Evolutionary conservation across 139 green algal species (phyloP), one percentile per base, ranked within the genome.

Genomic region (Pseudopediastrum boryanum): DNA sequence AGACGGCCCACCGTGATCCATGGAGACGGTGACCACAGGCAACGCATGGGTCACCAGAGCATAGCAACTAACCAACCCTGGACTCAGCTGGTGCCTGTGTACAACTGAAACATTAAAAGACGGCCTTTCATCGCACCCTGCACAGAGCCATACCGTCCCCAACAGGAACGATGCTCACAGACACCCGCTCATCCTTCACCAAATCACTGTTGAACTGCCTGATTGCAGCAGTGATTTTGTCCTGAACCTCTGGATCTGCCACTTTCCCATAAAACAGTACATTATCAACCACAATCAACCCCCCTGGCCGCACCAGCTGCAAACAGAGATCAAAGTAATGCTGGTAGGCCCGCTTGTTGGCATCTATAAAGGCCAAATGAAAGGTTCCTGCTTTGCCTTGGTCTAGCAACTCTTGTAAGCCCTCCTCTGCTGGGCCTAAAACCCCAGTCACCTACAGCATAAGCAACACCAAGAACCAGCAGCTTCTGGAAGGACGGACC

Each of bases 221-320:
- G 31, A 98, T 70, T 2, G 93, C 89, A 12, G 83, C 9, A 4
- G 92, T 94, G 1, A 80, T 75, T 50, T 93, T 93, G 65, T 94
- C 85, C 2, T 74, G 71, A 4, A 27, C 50, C 33, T 35, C 23
- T 25, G 66, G 44, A 36, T 97, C 84, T 1, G 84, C 91, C 4
- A 97, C 91, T 39, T 85, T 88, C 4, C 89, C 92, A 46, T 91
- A 94, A 75, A 92, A 97, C 39, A 98, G 80, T 48, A 98, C 90
- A 81, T 99, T 99, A 85, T 99, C 96, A 0, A 98, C 83, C 1
- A 89, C 83, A 36, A 99, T 94, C 13, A 98, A 78, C 5, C 96
- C 96, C 0, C 95, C 94, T 0, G 88, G 91, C 4, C 91, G 85
- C 23, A 99, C 82, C 62, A 99, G 83, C 78, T 90, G 50, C 77